Evolutionary conservation across 2,329 filamentous ascomycete genomes (phyloP).

Genomic region (Aspergillus arachidicola): DNA sequence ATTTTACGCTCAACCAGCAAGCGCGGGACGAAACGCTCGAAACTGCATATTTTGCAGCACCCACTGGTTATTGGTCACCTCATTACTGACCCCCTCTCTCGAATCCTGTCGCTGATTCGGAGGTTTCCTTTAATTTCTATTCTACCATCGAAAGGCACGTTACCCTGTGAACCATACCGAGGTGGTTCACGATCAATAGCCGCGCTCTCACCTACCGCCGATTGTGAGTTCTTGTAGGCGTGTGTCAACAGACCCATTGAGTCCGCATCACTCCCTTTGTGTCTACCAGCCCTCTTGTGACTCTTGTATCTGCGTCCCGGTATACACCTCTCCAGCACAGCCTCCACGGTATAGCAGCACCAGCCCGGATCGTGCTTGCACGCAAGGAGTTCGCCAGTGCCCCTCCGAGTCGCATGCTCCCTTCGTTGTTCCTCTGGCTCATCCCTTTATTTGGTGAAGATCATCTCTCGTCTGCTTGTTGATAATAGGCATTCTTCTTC

Average conservation of each 20-base stretch:
- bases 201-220: conserved; percentile 12
- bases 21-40: conserved; percentile 22
- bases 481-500: conserved; percentile 2
- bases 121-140: conserved; percentile 12
- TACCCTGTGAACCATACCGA: conserved; percentile 1
- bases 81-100: conserved; percentile 9
- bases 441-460: conserved; percentile 14
- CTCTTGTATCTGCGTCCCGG: conserved; percentile 4
- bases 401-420: conserved; percentile 21
- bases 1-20: conserved; percentile 17
- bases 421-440: conserved; percentile 6
- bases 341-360: conserved; percentile 5
- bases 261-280: conserved; percentile 14
- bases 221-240: conserved; percentile 8
- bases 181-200: conserved; percentile 15
- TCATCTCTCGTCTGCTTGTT: conserved; percentile 8
- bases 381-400: conserved; percentile 24
- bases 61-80: conserved; percentile 20
- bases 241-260: conserved; percentile 11
- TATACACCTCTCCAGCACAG: conserved; percentile 7
- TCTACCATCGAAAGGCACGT: conserved; percentile 5
- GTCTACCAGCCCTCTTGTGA: conserved; percentile 12
- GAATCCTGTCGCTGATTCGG: conserved; percentile 17
- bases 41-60: conserved; percentile 18
- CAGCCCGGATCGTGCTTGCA: conserved; percentile 20